Conservation (phyloP, 129 eudicot species). For the Cynara cardunculus region DNA sequence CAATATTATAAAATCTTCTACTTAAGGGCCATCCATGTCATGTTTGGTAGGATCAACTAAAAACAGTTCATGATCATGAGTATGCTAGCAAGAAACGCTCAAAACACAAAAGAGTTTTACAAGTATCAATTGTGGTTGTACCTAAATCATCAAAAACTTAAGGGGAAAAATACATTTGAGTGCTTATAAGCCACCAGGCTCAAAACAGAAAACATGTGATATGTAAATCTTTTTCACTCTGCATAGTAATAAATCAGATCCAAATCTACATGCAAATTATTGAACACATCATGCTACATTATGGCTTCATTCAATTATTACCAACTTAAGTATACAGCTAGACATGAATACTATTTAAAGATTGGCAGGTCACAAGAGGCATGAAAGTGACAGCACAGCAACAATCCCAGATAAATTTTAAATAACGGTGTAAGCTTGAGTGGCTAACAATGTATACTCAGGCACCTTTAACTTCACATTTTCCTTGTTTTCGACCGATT, state of each 20-base stretch:
- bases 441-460: constrained; percentile 18
- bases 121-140: neutral
- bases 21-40: neutral
- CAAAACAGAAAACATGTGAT: neutral
- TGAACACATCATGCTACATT: neutral
- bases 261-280: neutral
- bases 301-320: neutral
- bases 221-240: neutral
- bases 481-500: constrained; percentile 17
- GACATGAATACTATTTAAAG: neutral
- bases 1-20: neutral
- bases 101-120: neutral
- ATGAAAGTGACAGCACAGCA: constrained; percentile 21
- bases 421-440: constrained; percentile 26
- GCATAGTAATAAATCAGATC: neutral
- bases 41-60: neutral
- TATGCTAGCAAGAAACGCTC: neutral
- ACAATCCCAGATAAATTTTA: neutral
- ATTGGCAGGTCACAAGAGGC: constrained; percentile 21
- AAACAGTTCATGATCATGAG: neutral
- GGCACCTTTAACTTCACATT: constrained; percentile 17
- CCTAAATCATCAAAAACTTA: neutral
- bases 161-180: neutral
- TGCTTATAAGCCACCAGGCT: neutral
- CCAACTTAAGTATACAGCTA: neutral